These are phyloP conservation scores for Leccinellum albellum DNA, from an alignment of 768 basidiomycete species.

Conservation along the genomic window DNA sequence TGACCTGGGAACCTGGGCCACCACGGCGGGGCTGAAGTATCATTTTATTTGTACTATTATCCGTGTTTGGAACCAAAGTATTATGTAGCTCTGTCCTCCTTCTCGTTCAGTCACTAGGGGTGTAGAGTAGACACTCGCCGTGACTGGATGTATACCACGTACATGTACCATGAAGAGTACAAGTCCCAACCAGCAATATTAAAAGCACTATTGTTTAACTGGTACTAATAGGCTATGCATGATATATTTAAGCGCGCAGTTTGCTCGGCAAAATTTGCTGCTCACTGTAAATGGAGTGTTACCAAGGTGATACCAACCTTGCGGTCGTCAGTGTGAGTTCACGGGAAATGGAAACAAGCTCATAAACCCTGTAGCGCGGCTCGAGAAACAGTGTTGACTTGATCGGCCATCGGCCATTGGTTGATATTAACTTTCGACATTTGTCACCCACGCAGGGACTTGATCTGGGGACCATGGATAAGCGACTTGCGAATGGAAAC, in stretches of 20 bases:
- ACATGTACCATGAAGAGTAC: background rate
- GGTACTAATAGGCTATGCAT: background rate
- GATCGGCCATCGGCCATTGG: background rate
- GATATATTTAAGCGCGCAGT: background rate
- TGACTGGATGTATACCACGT: conserved; percentile 2
- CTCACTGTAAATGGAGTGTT: background rate
- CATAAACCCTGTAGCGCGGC: background rate
- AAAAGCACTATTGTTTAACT: background rate
- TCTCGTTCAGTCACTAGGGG: background rate
- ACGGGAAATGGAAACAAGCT: background rate
- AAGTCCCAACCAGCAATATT: background rate
- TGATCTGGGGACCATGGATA: background rate
- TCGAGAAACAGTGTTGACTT: conserved; percentile 1
- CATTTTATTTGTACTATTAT: background rate
- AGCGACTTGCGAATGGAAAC: background rate
- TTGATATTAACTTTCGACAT: conserved; percentile 11
- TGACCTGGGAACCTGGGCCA: conserved; percentile 52
- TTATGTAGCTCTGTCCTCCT: background rate
- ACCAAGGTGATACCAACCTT: background rate
- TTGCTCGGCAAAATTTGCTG: background rate
- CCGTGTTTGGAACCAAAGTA: background rate
- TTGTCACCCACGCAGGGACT: conserved; percentile 1
- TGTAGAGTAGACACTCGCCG: too few relatives aligned
- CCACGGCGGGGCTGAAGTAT: conserved; percentile 32
- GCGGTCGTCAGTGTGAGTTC: background rate